Percentiles rank a stretch among this genome's conserved stretches.
phyloP scores from a whole-genome alignment of 345 rosid species.

The Abelmoschus esculentus region DNA sequence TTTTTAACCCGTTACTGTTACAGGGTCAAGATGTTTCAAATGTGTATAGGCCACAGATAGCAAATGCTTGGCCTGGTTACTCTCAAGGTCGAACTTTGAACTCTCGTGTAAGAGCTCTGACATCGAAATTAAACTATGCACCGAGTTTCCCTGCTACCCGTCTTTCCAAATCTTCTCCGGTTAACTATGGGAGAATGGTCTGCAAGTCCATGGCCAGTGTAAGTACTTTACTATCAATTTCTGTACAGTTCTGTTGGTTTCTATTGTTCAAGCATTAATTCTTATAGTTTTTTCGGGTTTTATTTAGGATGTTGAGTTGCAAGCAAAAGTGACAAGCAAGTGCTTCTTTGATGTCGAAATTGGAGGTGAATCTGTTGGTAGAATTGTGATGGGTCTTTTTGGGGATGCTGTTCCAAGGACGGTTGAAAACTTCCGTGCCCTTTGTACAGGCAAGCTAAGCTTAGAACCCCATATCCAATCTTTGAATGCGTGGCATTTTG shows the following conservation, averaged over 20 bases:
- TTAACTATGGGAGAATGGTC: slow-evolving; percentile 31
- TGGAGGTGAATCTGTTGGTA: slow-evolving; percentile 70
- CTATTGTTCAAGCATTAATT: background rate
- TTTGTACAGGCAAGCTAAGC: slow-evolving; percentile 64
- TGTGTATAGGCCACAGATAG: slow-evolving; percentile 20
- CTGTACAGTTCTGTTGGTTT: background rate
- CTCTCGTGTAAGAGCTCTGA: slow-evolving; percentile 25
- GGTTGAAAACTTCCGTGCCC: slow-evolving; percentile 71
- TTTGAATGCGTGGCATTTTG: background rate
- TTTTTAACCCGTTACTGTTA: background rate
- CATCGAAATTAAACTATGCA: slow-evolving; percentile 46
- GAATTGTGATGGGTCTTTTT: slow-evolving; percentile 77
- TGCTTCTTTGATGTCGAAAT: slow-evolving; percentile 83
- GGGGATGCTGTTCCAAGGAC: slow-evolving; percentile 83
- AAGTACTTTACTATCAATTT: slow-evolving; percentile 9
- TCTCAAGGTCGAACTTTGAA: slow-evolving; percentile 17
- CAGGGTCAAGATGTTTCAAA: slow-evolving; percentile 29
- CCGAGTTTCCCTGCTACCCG: slow-evolving; percentile 28
- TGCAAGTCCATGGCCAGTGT: slow-evolving; percentile 52
- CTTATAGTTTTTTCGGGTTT: slow-evolving; percentile 3
- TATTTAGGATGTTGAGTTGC: slow-evolving; percentile 54
- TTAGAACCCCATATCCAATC: background rate
- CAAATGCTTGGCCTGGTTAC: slow-evolving; percentile 21
- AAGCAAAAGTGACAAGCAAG: slow-evolving; percentile 72
- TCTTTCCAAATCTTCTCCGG: slow-evolving; percentile 28